Base-by-base conservation (phyloP, 257 asterid species). In the Asclepias syriaca region DNA sequence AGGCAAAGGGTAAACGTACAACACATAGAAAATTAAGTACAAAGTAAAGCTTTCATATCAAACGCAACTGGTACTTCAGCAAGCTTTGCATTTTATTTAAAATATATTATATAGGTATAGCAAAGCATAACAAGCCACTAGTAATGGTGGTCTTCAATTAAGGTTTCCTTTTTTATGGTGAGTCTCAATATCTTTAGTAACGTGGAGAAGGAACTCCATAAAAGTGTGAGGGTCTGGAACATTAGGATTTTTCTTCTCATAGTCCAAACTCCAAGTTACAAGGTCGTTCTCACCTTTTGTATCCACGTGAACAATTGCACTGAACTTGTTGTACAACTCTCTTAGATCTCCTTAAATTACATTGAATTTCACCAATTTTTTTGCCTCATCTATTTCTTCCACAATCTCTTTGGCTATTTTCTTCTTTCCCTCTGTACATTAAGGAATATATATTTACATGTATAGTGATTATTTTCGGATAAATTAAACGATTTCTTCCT, bases 161-260 rank as follows among this genome's bases (percentile, higher is more conserved):
- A 4, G 8, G 6, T 39, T 39, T 39, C 45, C 6, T 4, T 39
- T 39, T 4, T n/a, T n/a, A n/a, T 67, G 81, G 19, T 67, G 75
- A 45, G 69, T 63, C 39, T 78, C 81, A 63, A 78, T 73, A 57
- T 69, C 81, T 54, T 78, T 78, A 0, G 78, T 78, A 19, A 78
- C 37, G 21, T 53, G 4, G 0, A 74, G 24, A 27, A 46, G 34
- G 5, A 69, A 32, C 5, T 74, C 49, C 76, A 78, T 45, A 0
- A 69, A 5, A 2, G 79, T 51, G 11, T 68, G 60, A 6, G 78
- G 78, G 58, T 78, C 69, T 4, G 64, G 45, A 19, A 78, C 39
- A 34, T 24, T 56, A 10, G 39, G 49, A 13, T 74, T 69, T 6
- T 6, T 0, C 37, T 73, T 78, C 40, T 69, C 79, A 19, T 69